phyloP scores from a whole-genome alignment of 306 rosid species.

The Sesbania bispinosa region DNA sequence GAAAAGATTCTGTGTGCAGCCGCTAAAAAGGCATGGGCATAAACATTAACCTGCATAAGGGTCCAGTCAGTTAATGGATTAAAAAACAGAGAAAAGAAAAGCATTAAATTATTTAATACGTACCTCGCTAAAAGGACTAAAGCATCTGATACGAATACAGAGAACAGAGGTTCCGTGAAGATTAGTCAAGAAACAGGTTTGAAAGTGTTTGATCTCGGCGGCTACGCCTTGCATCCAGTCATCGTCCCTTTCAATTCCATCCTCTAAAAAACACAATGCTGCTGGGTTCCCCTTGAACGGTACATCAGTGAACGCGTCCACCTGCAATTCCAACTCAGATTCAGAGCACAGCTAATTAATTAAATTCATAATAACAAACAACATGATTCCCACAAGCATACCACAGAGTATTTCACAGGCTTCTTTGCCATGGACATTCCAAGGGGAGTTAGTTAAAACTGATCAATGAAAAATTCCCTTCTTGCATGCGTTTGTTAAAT shows the following conservation, averaged over 20 bases:
- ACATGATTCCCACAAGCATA: not conserved
- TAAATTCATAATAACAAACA: too few relatives aligned
- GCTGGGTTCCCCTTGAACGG: constrained; percentile 70
- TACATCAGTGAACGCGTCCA: constrained; percentile 59
- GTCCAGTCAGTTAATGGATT: not conserved
- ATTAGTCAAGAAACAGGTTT: constrained; percentile 43
- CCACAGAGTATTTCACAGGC: constrained; percentile 58
- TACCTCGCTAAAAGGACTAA: constrained; percentile 58
- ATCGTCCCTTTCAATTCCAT: constrained; percentile 47
- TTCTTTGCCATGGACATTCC: constrained; percentile 49
- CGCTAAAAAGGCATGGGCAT: constrained; percentile 88
- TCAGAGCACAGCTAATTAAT: not conserved
- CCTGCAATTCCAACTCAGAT: too few relatives aligned
- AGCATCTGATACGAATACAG: constrained; percentile 64
- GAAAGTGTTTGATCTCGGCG: constrained; percentile 46
- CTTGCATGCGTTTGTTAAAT: too few relatives aligned
- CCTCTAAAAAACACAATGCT: constrained; percentile 53
- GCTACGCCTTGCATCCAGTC: constrained; percentile 56
- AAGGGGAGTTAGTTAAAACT: too few relatives aligned
- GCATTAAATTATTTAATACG: too few relatives aligned
- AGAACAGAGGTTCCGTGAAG: not conserved
- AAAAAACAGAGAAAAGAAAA: too few relatives aligned
- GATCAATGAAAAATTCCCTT: too few relatives aligned
- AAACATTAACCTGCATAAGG: constrained; percentile 60
- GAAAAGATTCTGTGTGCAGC: constrained; percentile 57